These are phyloP conservation scores for Thinopyrum elongatum DNA, from an alignment of 176 grass and related monocot species.

Conservation along the genomic window DNA sequence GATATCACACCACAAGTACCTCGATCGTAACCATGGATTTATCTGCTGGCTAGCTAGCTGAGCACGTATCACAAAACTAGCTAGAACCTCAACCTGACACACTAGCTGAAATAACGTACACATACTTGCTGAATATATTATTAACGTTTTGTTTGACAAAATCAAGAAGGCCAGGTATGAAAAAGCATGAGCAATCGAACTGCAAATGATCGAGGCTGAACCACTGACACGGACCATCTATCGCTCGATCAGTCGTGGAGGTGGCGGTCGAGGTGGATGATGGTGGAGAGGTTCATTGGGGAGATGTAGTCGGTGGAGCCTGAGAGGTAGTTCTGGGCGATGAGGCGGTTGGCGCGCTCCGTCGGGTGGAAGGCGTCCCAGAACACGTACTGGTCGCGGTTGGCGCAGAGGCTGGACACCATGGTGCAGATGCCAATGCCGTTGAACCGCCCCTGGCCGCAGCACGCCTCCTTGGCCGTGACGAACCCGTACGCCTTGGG, in stretches of 20 bases:
- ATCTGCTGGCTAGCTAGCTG: neutral
- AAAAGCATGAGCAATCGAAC: too few species aligned
- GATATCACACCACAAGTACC: neutral
- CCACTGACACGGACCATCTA: too few species aligned
- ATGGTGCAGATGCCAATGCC: constrained; percentile 81
- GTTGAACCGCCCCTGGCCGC: constrained; percentile 77
- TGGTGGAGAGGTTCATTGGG: constrained; percentile 87
- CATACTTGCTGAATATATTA: too few species aligned
- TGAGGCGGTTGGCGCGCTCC: constrained; percentile 73
- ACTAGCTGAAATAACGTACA: neutral
- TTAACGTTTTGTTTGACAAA: too few species aligned
- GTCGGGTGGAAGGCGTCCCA: constrained; percentile 96
- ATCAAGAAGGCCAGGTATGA: too few species aligned
- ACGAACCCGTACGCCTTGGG: constrained; percentile 49
- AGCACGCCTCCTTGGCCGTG: constrained; percentile 66
- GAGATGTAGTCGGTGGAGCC: constrained; percentile 44
- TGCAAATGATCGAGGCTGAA: too few species aligned
- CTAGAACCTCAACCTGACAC: neutral
- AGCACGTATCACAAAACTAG: neutral
- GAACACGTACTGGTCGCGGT: constrained; percentile 70
- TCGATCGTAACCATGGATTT: neutral
- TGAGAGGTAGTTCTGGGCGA: constrained; percentile 56
- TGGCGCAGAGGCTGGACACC: constrained; percentile 52
- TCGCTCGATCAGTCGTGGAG: too few species aligned
- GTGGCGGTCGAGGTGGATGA: constrained; percentile 49